Evolutionary conservation across 495 filamentous ascomycete species (phyloP), one percentile per base, ranked within the genome.

Genomic region (Opeltia flavorubescens): DNA sequence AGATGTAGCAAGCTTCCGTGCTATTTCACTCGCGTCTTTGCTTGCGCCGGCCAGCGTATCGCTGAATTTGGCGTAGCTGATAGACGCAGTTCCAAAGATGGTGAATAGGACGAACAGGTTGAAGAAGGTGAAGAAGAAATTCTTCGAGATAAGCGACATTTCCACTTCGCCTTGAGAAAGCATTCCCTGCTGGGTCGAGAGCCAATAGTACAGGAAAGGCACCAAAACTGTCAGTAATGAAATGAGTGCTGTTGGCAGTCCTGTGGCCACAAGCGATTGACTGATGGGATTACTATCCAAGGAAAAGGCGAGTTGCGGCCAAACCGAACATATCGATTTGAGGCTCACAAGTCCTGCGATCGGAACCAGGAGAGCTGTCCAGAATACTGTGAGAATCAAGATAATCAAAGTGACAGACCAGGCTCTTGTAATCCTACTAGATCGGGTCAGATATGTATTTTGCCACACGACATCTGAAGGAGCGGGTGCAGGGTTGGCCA

Each of bases 91-190:
- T 42, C 89, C 86, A 36, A 94, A 83, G 23, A 93, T 77, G 2
- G 91, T 94, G 59, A 95, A 95, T 36, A 95, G 73, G 44, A 96
- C 69, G 66, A 99, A 99, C 20, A 95, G 79, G 66, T 99, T 99
- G 76, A 96, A 95, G 68, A 99, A 99, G 27, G 83, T 86, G 64
- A 96, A 99, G 73, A 95, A 95, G 66, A 95, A 99, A 59, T 95
- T 99, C 69, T 99, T 99, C 47, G 86, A 94, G 59, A 96, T 88
- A 33, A 87, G 69, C 6, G 89, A 95, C 8, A 96, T 74, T 57
- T 95, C 93, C n/a, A 96, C 77, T 48, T 99, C 93, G 21, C 83
- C 84, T 53, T 84, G 85, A 0, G 91, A 95, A 44, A 91, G 82
- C 82, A 94, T 88, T 48, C 91, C 91, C 69, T 99, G 91, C 23